These are phyloP conservation scores for Nemania diffusa DNA, from an alignment of 2,329 filamentous ascomycete genomes.

Conservation along the genomic window DNA sequence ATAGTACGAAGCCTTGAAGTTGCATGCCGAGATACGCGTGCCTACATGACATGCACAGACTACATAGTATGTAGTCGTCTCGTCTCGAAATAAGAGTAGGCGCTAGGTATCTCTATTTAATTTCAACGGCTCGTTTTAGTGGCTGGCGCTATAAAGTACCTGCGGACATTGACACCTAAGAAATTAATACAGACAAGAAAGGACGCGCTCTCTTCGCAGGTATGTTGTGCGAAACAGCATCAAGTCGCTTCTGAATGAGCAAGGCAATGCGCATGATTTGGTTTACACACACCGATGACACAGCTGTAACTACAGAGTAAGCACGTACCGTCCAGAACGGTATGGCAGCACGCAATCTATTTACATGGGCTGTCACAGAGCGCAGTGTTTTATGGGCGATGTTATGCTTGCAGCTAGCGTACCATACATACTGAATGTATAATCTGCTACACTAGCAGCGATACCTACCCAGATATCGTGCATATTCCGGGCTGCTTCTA, in stretches of 20 bases:
- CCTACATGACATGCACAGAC: neutral
- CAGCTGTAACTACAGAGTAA: neutral
- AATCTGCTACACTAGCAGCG: too few relatives aligned
- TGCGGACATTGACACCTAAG: too few relatives aligned
- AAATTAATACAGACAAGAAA: neutral
- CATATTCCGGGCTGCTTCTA: neutral
- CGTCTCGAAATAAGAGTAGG: neutral
- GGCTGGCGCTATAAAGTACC: too few relatives aligned
- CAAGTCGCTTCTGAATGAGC: conserved; percentile 2
- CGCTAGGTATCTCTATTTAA: neutral
- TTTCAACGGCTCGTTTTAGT: too few relatives aligned
- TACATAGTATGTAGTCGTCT: neutral
- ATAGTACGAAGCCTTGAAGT: neutral
- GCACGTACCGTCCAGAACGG: conserved; percentile 1
- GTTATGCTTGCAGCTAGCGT: neutral
- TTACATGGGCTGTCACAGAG: neutral
- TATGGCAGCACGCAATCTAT: neutral
- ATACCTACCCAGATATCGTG: neutral
- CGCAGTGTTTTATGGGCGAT: conserved; percentile 2
- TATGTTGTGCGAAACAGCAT: conserved; percentile 2
- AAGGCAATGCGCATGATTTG: neutral
- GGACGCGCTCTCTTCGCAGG: neutral
- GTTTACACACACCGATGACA: conserved; percentile 17
- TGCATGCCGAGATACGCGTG: neutral
- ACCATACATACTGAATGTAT: neutral